Conservation (phyloP, 1,139 yeast genomes). For the Debaryomycetaceae sp. region DNA sequence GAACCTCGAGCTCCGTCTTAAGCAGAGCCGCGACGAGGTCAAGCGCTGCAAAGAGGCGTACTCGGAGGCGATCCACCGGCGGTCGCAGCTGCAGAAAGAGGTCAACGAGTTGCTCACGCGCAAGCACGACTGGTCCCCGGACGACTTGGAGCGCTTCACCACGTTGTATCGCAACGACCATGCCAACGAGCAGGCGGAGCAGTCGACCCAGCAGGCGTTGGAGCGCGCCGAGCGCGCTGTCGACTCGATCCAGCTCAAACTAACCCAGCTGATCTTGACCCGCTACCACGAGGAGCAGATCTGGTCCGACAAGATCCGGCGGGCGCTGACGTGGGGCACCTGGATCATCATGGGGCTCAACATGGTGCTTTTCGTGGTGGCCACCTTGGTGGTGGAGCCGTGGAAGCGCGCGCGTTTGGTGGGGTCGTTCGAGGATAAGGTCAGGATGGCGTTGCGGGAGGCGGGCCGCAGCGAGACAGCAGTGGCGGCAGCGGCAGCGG, state of each 20-base stretch:
- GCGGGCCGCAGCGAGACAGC: slow-evolving; percentile 10
- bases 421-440: slow-evolving; percentile 77
- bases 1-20: slow-evolving; percentile 44
- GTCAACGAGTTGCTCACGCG: slow-evolving; percentile 85
- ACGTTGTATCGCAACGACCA: slow-evolving; percentile 78
- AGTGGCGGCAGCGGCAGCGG: no score
- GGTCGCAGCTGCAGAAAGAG: slow-evolving; percentile 76
- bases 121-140: slow-evolving; percentile 74
- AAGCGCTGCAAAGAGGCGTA: slow-evolving; percentile 50
- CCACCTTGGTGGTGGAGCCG: slow-evolving; percentile 88
- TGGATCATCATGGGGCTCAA: slow-evolving; percentile 87
- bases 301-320: slow-evolving; percentile 94
- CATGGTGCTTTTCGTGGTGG: slow-evolving; percentile 67
- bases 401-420: slow-evolving; percentile 85
- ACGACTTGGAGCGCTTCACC: slow-evolving; percentile 82
- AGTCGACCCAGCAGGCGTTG: slow-evolving; percentile 45
- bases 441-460: slow-evolving; percentile 49
- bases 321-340: slow-evolving; percentile 97
- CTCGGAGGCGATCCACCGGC: slow-evolving; percentile 55
- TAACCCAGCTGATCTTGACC: slow-evolving; percentile 75
- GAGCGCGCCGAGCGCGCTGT: slow-evolving; percentile 57
- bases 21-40: slow-evolving; percentile 46
- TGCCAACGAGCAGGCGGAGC: slow-evolving; percentile 60
- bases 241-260: slow-evolving; percentile 64
- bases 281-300: slow-evolving; percentile 96